Base-by-base conservation (phyloP, 129 eudicot species). In the Dittrichia graveolens region DNA sequence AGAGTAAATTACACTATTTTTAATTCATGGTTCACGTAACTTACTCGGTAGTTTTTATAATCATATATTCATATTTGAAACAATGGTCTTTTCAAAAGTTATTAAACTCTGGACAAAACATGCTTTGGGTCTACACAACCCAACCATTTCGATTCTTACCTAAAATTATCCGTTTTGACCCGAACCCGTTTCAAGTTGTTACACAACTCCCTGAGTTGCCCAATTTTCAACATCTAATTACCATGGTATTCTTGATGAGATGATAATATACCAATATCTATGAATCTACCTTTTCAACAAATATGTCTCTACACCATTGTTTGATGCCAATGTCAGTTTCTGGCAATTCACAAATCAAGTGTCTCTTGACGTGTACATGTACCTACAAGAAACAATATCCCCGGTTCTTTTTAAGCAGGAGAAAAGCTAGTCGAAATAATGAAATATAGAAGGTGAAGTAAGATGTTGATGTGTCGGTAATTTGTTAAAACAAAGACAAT, bases 221-320 rank as follows among this genome's bases (percentile, higher is more conserved):
- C 3, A 57, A 31, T 57, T 57, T 34, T 3, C 34, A 39, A 19
- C 3, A 57, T 40, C 41, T 57, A 2, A 16, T 54, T 54, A 6
- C 60, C 0, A 35, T 2, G 10, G 12, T 19, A 40, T 31, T 52
- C 12, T 19, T 11, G 31, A n/a, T 8, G 49, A 45, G 16, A 8
- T 37, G 8, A 76, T 4, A 4, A 49, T 7, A 24, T 67, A n/a
- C 34, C 72, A 7, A 67, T 34, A 35, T 61, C 8, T 40, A 18
- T 59, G 43, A 1, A 47, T 19, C 45, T 79, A 88, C 97, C 97
- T 92, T 92, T 19, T 84, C 89, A 3, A 86, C 79, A 70, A 89
- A 92, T 41, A 73, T 59, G 79, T 92, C 88, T 79, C 81, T 86
- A 71, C 97, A 92, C 97, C 97, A 92, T 41, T 86, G 94, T 56